Percentiles rank a stretch among this genome's conserved stretches.
phyloP scores from a whole-genome alignment of 768 basidiomycete species.

The Naganishia onofrii region DNA sequence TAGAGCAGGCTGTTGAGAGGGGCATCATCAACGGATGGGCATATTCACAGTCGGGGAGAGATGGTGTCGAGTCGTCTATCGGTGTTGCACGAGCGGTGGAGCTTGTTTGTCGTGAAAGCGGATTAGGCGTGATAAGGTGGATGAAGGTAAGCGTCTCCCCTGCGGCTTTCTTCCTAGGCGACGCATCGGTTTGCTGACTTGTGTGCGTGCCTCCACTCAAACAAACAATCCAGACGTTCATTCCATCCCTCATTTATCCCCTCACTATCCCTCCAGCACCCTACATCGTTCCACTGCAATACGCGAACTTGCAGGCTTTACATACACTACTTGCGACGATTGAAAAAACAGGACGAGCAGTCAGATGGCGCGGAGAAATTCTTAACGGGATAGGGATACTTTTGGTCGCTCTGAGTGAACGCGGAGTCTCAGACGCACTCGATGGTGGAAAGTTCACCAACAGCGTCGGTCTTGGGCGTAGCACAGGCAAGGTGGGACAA shows the following conservation, averaged over 20 bases:
- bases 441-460: conserved; percentile 49
- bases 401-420: conserved; percentile 20
- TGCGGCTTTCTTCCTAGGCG: too few species aligned
- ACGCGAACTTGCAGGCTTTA: conserved; percentile 42
- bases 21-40: conserved; percentile 46
- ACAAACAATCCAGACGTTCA: conserved; percentile 48
- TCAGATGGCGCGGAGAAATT: conserved; percentile 48
- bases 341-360: conserved; percentile 37
- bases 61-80: conserved; percentile 38
- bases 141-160: conserved; percentile 41
- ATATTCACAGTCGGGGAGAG: conserved; percentile 42
- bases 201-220: too few species aligned
- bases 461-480: neutral
- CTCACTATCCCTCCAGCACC: conserved; percentile 40
- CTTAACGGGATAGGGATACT: conserved; percentile 39
- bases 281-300: conserved; percentile 37
- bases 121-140: conserved; percentile 45
- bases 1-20: conserved; percentile 49
- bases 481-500: neutral
- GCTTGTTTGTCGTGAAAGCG: conserved; percentile 39
- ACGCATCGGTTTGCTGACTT: too few species aligned
- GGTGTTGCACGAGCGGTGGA: conserved; percentile 41
- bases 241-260: conserved; percentile 45
- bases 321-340: conserved; percentile 34
- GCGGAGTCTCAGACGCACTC: neutral